These are phyloP conservation scores for Aspergillus ostianus DNA, from an alignment of 495 filamentous ascomycete species.

Conservation along the genomic window DNA sequence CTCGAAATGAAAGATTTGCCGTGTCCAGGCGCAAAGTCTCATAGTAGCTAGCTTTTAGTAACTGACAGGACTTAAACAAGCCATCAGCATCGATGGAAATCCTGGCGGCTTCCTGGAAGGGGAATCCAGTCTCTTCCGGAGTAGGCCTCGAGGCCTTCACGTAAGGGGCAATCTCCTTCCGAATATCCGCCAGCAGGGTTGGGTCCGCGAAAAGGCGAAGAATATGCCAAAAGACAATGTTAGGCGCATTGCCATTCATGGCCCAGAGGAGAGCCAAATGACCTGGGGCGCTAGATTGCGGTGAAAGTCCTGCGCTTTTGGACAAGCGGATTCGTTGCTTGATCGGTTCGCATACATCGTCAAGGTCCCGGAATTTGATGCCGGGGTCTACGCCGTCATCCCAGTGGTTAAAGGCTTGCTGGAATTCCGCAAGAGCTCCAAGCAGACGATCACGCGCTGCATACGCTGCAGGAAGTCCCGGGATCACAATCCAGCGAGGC, in stretches of 20 bases:
- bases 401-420: conserved; percentile 47
- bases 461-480: conserved; percentile 48
- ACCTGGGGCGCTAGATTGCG: conserved; percentile 31
- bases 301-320: conserved; percentile 31
- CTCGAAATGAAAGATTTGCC: conserved; percentile 43
- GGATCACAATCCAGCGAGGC: conserved; percentile 52
- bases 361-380: conserved; percentile 51
- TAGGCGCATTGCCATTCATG: conserved; percentile 49
- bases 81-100: conserved; percentile 47
- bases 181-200: conserved; percentile 45
- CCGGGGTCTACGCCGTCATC: conserved; percentile 46
- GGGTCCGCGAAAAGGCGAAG: conserved; percentile 51
- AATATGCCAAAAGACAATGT: conserved; percentile 56
- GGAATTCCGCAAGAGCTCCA: conserved; percentile 45
- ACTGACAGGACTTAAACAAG: conserved; percentile 45
- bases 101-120: conserved; percentile 48
- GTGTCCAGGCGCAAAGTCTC: conserved; percentile 55
- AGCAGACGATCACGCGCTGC: conserved; percentile 51
- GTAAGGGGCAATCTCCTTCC: conserved; percentile 50
- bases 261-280: conserved; percentile 52
- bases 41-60: conserved; percentile 53
- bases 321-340: conserved; percentile 42
- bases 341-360: conserved; percentile 51
- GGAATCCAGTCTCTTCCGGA: conserved; percentile 50
- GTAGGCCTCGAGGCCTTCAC: conserved; percentile 43